A percentile compares a stretch with the other conserved stretches of the same genome.
These are phyloP conservation scores for Hygrophorus russula DNA, from an alignment of 768 basidiomycete species.

Conservation along the genomic window DNA sequence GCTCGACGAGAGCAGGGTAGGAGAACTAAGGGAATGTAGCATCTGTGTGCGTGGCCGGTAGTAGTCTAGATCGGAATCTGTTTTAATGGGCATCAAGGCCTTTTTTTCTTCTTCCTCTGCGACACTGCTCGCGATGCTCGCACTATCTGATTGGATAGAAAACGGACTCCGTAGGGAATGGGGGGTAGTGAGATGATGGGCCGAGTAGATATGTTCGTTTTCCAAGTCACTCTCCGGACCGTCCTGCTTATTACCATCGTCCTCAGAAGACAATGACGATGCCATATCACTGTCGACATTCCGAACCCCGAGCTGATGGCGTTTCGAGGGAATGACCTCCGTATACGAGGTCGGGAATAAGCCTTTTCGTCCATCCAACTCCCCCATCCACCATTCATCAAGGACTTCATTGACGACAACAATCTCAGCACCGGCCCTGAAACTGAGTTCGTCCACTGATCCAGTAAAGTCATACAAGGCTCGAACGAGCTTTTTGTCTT, in stretches of 20 bases:
- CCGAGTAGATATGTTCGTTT: slow-evolving; percentile 38
- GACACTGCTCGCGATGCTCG: slow-evolving; percentile 30
- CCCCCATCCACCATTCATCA: slow-evolving; percentile 89
- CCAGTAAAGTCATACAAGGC: slow-evolving; percentile 70
- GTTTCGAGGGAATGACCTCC: slow-evolving; percentile 32
- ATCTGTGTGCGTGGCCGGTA: slow-evolving; percentile 6
- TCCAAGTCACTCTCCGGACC: slow-evolving; percentile 25
- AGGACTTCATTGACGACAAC: slow-evolving; percentile 69
- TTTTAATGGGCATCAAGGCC: slow-evolving; percentile 9
- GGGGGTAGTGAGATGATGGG: slow-evolving; percentile 30
- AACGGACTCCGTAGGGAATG: slow-evolving; percentile 25
- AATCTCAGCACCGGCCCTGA: slow-evolving; percentile 68
- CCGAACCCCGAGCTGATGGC: slow-evolving; percentile 9
- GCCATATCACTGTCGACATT: not conserved
- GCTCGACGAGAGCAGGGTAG: no score
- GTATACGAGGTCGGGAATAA: slow-evolving; percentile 77
- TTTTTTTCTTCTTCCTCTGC: slow-evolving; percentile 31
- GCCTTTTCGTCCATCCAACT: slow-evolving; percentile 57
- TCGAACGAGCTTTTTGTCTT: slow-evolving; percentile 45
- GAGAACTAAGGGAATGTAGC: no score
- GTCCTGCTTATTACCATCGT: slow-evolving; percentile 12
- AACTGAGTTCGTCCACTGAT: slow-evolving; percentile 67
- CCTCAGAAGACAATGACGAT: slow-evolving; percentile 9
- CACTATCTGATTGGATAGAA: slow-evolving; percentile 30
- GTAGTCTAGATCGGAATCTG: slow-evolving; percentile 1